phyloP scores from a whole-genome alignment of 164 flowering plant genomes.

The Aristolochia contorta region DNA sequence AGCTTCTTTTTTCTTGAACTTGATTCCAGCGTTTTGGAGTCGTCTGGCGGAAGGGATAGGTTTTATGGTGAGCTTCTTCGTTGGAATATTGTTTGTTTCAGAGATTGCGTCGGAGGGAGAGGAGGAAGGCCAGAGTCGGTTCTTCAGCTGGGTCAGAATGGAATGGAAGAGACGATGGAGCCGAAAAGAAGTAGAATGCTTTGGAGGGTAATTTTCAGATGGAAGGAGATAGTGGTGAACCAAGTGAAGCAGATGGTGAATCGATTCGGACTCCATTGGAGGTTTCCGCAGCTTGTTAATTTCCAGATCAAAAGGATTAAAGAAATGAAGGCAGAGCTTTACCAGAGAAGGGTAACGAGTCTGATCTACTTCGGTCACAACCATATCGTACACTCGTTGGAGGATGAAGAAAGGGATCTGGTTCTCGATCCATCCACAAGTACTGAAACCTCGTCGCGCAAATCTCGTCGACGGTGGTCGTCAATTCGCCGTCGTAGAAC shows the following conservation, averaged over 20 bases:
- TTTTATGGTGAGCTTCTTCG: neutral
- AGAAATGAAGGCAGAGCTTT: neutral
- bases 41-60: neutral
- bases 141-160: neutral
- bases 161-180: no score
- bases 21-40: slow-evolving; percentile 6
- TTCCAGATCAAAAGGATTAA: neutral
- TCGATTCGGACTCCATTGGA: neutral
- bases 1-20: slow-evolving; percentile 42
- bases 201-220: no score
- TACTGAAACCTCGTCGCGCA: no score
- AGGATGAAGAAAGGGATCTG: slow-evolving; percentile 28
- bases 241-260: neutral
- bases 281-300: neutral
- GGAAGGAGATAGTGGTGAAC: neutral
- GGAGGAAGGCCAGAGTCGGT: neutral
- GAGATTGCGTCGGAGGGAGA: neutral
- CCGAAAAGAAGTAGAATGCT: no score
- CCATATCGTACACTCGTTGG: slow-evolving; percentile 8
- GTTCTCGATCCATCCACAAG: slow-evolving; percentile 18
- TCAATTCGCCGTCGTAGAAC: no score
- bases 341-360: neutral
- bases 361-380: neutral
- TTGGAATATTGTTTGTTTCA: neutral
- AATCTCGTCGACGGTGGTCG: no score